Base-by-base conservation (phyloP, 2,329 filamentous ascomycete genomes). In the Pyrenochaeta sp. region DNA sequence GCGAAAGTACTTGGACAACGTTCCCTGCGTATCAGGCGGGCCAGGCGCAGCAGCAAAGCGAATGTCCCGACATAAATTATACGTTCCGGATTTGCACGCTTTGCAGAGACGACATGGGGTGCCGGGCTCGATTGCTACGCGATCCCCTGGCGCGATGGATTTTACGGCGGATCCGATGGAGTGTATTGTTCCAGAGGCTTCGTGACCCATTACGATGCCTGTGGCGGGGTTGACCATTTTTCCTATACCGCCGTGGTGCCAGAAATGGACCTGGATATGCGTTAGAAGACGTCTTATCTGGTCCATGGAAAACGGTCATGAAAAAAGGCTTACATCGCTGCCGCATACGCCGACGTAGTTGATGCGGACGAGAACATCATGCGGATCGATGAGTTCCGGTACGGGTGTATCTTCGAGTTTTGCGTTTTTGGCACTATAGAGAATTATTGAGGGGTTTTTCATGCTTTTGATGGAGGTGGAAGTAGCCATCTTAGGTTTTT, bases 161-260 rank as follows among this genome's bases (percentile, higher is more conserved):
- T 84, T 91, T 55, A 97, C 93, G 36, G 89, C 90, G 25, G 91
- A 84, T 76, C 93, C 91, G 52, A 90, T 88, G 19, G 93, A 90
- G 65, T 96, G 84, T 56, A 97, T 80, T 25, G 82, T 88, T 58
- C 93, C 94, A 2, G 92, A 91, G 44, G 92, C 94, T 81, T 97
- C 94, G 82, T 98, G 94, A 67, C 94, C 94, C 44, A 98, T 89
- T 69, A 96, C 91, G 76, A 93, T 78, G 91, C 90, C 74, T 84
- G 90, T 66, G 85, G 84, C 36, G 94, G 93, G 68, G 96, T 89
- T 91, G 96, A 72, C 52, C 22, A 46, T 95, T 65, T 93, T 93
- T 15, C 93, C 93, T 75, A 98, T 97, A 81, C 91, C 91, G 68
- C 94, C 94, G 45, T 90, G 90, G 75, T 95, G 91, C 94, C 93